Conservation (phyloP, 306 rosid genomes). For the Canavalia gladiata region DNA sequence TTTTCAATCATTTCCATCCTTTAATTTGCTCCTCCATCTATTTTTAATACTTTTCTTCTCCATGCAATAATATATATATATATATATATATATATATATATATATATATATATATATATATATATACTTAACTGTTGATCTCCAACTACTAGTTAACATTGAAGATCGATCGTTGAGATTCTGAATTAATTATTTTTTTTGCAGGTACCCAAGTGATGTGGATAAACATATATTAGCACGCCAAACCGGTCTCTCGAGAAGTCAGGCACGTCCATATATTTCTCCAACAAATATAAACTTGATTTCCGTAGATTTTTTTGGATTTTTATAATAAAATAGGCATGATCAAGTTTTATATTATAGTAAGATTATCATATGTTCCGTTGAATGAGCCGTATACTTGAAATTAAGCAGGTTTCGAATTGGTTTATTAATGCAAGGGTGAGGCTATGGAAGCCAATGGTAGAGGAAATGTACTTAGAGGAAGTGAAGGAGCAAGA, state of each 20-base stretch:
- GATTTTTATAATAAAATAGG: not conserved
- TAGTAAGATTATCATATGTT: not conserved
- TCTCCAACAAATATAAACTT: not conserved
- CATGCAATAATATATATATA: no score
- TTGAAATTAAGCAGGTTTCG: conserved; percentile 69
- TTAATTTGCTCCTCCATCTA: conserved; percentile 18
- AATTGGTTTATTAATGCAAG: conserved; percentile 99
- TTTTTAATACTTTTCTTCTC: conserved; percentile 21
- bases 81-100: no score
- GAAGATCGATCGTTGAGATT: not conserved
- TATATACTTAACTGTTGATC: not conserved
- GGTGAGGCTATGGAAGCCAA: conserved; percentile 98
- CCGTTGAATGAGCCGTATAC: conserved; percentile 40
- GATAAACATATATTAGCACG: conserved; percentile 96
- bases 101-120: no score
- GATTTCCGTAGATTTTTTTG: not conserved
- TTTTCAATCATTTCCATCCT: conserved; percentile 47
- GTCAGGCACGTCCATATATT: conserved; percentile 81
- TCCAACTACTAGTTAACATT: not conserved
- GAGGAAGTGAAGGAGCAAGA: conserved; percentile 83
- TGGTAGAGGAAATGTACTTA: conserved; percentile 94
- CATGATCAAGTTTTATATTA: not conserved
- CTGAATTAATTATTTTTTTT: conserved; percentile 40
- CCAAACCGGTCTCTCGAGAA: conserved; percentile 99
- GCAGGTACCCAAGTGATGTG: conserved; percentile 97